Base-by-base conservation (phyloP, 768 basidiomycete species). In the Infundibulicybe gibba region DNA sequence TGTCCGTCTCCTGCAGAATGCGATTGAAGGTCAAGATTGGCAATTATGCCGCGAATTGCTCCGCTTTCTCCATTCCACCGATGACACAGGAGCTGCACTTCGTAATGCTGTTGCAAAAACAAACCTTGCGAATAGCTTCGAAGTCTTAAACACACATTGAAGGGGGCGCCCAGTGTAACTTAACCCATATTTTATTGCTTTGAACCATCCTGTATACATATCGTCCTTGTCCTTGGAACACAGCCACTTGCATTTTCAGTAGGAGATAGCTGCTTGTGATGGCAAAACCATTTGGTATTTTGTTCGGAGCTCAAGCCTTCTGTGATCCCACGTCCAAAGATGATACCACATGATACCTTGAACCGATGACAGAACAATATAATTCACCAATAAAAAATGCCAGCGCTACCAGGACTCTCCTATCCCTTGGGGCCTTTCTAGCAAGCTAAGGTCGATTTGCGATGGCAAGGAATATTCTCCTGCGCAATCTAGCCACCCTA, bases 1-100 rank as follows among this genome's bases (percentile, higher is more conserved):
- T 3, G 78, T 92, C 19, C 79, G 90, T 32, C 72, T 99, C 17
- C 69, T 99, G 43, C 79, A 77, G 41, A 77, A 77, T 48, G 94
- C 94, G 6, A 74, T 91, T 15, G 77, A 79, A 6, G 81, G 76
- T 3, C 80, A 87, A 50, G 92, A 97, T 43, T 97, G 88, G 85
- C 84, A 90, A 58, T 72, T 99, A 10, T 97, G 90, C 67, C 82
- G 89, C 48, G 95, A 98, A 61, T 74, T 99, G 12, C 68, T 97
- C 13, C 83, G 95, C 15, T 99, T 99, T 67, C 64, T 98, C 41
- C 90, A 87, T 61, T 94, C 90, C 2, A 87, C 95, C 42, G 95
- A 97, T 61, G 90, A 94, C 35, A 82, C 83, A 0, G 95, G 94
- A 30, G 64, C 64, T 13, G 85, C 84, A 3, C 71, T 94, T 46